phyloP scores from a whole-genome alignment of 1,284 basidiomycete genomes.

The Cryptococcus sp. region DNA sequence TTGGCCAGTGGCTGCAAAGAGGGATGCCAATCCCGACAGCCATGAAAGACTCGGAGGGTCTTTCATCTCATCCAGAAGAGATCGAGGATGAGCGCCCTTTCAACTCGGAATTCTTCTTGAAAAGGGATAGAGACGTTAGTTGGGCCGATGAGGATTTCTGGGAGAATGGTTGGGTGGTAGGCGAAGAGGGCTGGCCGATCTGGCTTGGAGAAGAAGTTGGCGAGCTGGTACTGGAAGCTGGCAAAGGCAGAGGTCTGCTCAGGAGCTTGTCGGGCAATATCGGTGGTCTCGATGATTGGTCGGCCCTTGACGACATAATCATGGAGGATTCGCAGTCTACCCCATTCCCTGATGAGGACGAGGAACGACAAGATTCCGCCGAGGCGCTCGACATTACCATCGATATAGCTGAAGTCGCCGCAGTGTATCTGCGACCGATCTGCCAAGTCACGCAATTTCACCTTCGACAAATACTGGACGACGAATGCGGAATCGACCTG shows the following conservation, averaged over 20 bases:
- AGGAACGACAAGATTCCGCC: too few species aligned
- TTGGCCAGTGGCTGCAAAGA: conserved; percentile 69
- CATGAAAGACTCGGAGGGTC: conserved; percentile 22
- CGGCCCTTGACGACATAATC: too few species aligned
- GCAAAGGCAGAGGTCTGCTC: conserved; percentile 76
- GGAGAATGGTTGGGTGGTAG: conserved; percentile 68
- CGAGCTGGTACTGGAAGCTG: conserved; percentile 65
- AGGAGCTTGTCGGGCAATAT: conserved; percentile 52
- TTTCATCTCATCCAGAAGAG: conserved; percentile 3
- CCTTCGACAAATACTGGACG: conserved; percentile 63
- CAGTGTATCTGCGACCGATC: conserved; percentile 63
- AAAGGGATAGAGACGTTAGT: conserved; percentile 65
- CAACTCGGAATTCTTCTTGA: conserved; percentile 74
- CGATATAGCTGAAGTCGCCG: conserved; percentile 20
- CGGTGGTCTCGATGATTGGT: conserved; percentile 35
- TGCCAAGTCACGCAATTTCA: conserved; percentile 62
- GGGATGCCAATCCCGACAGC: conserved; percentile 62
- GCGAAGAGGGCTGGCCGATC: conserved; percentile 53
- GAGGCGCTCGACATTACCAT: not conserved
- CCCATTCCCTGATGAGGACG: not conserved
- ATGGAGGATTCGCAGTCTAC: conserved; percentile 6
- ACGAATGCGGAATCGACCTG: conserved; percentile 68
- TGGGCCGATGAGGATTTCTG: conserved; percentile 73
- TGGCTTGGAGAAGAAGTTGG: conserved; percentile 57
- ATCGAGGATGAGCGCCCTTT: conserved; percentile 57